Evolutionary conservation across 1,284 basidiomycete species (phyloP), one percentile per base, ranked within the genome.

Genomic region (Anthracocystis setariae): DNA sequence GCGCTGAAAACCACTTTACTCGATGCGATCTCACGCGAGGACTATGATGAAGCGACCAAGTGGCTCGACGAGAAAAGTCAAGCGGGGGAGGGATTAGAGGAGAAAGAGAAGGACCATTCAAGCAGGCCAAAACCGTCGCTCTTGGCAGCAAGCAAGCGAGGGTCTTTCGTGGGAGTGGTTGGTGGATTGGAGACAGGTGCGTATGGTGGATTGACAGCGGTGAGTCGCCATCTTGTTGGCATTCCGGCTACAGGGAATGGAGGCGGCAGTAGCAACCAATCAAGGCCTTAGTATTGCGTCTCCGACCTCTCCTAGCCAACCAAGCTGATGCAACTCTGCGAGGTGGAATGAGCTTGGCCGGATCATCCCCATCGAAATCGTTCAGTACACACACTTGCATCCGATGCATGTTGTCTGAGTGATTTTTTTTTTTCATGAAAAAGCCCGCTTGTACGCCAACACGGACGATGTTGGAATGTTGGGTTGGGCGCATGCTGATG

Each of bases 171-270:
- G 2, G 74, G 74, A 5, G 72, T 77, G 1, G 74, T 77, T 3
- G 72, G 74, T 33, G 74, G 74, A 13, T 33, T 77, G 29, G 74
- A 77, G 25, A 77, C 74, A 15, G 74, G 74, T 12, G 74, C 74
- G 0, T 77, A 57, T 48, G 74, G 74, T 15, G 74, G 68, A 17
- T 45, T 77, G 32, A 61, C 72, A 8, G 72, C 72, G 7, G 74
- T 74, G 27, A 74, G 74, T 43, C 48, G 74, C 25, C 74, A 77
- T 42, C 18, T 77, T 29, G 29, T 68, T 38, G 65, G 68, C 13
- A 40, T 58, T 25, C 35, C 58, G 7, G 43, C 46, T 25, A 32
- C 29, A 21, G 44, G 29, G 13, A 38, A n/a, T 13, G 39, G 52
- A 13, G 27, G 53, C 10, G 24, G 25, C 18, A n/a, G 23, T 1